Evolutionary conservation across 164 flowering plant species (phyloP), one percentile per base, ranked within the genome.

Genomic region (Cinnamomum chago): DNA sequence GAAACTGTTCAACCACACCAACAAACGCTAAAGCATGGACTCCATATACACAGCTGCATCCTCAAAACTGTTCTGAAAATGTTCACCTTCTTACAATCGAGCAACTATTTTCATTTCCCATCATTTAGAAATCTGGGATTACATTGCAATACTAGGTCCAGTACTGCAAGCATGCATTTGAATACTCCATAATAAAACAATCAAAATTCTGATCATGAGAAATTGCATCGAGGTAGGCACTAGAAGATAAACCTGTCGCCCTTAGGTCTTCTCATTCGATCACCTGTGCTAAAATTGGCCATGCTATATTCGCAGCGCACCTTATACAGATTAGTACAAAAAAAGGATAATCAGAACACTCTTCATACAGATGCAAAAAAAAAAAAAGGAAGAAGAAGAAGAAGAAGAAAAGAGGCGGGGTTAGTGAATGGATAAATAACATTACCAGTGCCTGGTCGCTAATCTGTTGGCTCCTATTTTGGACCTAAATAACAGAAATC

Each of bases 251-350:
- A 94, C 99, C 99, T 90, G 83, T 95, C 98, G 35, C 97, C 97
- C 86, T 95, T 95, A 66, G 89, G 95, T 81, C 83, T 95, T 77
- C 98, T 87, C 87, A 74, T 82, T 30, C 97, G 93, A 83, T 95
- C 97, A 71, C 99, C 99, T 62, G 96, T 93, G 78, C 99, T 93
- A 76, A 95, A 95, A 84, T 92, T 93, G 75, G 99, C 98, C 99
- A 95, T 93, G 82, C 88, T 90, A 77, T 95, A 95, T 80, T 95
- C 99, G 74, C 99, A 95, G 5, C 95, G 91, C 67, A 95, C 95
- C 99, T 95, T 30, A 76, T 67, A 22, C n/a, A 71, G 23, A 70
- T 33, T 64, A 67, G 22, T 1, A 65, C n/a, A 67, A 67, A 30
- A 28, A 40, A 67, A 67, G 69, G 69, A 28, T 67, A 30, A 67